These are phyloP conservation scores for Colletotrichum godetiae DNA, from an alignment of 2,329 filamentous ascomycete species.

Conservation along the genomic window DNA sequence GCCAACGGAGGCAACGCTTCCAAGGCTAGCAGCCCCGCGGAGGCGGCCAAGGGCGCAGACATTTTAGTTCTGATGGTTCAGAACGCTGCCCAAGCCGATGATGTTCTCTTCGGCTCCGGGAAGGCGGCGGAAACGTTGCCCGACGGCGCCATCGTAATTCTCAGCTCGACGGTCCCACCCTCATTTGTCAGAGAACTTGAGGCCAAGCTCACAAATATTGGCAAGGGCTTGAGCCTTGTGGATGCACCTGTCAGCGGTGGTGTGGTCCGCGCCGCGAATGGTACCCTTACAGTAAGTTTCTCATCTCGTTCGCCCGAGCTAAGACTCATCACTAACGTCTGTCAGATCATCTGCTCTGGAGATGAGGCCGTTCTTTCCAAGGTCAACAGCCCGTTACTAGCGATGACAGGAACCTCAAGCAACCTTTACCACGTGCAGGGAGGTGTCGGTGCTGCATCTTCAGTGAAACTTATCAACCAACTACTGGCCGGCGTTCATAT, in stretches of 20 bases:
- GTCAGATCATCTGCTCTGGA: slow-evolving; percentile 48
- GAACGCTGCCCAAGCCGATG: slow-evolving; percentile 46
- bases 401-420: slow-evolving; percentile 44
- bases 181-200: slow-evolving; percentile 41
- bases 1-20: slow-evolving; percentile 38
- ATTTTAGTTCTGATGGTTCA: slow-evolving; percentile 51
- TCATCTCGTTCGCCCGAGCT: background rate
- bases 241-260: slow-evolving; percentile 53
- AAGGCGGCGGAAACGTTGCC: slow-evolving; percentile 43
- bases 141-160: slow-evolving; percentile 44
- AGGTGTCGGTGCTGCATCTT: slow-evolving; percentile 63
- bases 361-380: slow-evolving; percentile 38
- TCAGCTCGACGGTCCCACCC: slow-evolving; percentile 51
- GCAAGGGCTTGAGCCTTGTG: slow-evolving; percentile 44
- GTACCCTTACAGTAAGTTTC: slow-evolving; percentile 45
- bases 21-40: slow-evolving; percentile 41
- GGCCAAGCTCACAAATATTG: slow-evolving; percentile 36
- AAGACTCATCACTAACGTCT: background rate
- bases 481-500: slow-evolving; percentile 70
- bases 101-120: slow-evolving; percentile 45
- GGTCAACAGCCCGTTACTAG: slow-evolving; percentile 41
- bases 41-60: slow-evolving; percentile 43
- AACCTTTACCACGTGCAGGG: slow-evolving; percentile 60
- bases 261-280: slow-evolving; percentile 48
- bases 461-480: slow-evolving; percentile 69